Percentiles rank a stretch among this genome's conserved stretches.
These are phyloP conservation scores for Austroboletus eburneus DNA, from an alignment of 768 basidiomycete species.

Conservation along the genomic window DNA sequence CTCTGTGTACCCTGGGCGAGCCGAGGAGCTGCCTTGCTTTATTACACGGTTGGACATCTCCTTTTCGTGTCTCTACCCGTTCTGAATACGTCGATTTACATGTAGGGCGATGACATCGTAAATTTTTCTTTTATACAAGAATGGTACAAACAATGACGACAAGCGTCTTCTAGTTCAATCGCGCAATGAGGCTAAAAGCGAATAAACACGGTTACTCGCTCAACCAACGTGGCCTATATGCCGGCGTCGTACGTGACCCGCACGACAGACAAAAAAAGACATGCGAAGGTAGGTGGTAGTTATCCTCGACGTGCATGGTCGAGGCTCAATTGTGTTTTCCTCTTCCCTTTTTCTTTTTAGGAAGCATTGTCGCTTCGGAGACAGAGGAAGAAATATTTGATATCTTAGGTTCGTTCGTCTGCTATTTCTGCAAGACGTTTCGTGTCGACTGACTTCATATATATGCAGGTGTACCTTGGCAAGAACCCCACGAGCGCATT, in stretches of 20 bases:
- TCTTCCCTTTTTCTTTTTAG: constrained; percentile 40
- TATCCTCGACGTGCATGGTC: background rate
- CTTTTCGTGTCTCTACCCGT: background rate
- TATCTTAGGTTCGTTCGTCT: constrained; percentile 45
- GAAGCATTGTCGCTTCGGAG: constrained; percentile 68
- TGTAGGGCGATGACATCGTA: constrained; percentile 85
- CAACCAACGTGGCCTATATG: constrained; percentile 82
- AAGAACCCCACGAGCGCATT: constrained; percentile 76
- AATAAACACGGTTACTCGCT: constrained; percentile 75
- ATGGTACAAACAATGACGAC: background rate
- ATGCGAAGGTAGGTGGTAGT: constrained; percentile 45
- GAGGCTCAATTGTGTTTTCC: background rate
- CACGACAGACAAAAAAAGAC: constrained; percentile 57
- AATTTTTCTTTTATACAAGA: constrained; percentile 25
- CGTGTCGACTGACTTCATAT: background rate
- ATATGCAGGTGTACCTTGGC: constrained; percentile 64
- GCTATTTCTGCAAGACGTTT: background rate
- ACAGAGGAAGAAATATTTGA: constrained; percentile 86
- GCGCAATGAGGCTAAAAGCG: constrained; percentile 83
- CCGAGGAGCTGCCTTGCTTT: constrained; percentile 83
- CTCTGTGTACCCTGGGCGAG: constrained; percentile 74
- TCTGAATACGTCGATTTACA: background rate
- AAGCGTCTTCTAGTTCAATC: constrained; percentile 64
- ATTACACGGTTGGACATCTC: constrained; percentile 64
- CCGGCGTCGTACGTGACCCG: constrained; percentile 68